These are phyloP conservation scores for Borealophlyctis nickersoniae DNA, from an alignment of 192 early-diverging fungal species.

Conservation along the genomic window DNA sequence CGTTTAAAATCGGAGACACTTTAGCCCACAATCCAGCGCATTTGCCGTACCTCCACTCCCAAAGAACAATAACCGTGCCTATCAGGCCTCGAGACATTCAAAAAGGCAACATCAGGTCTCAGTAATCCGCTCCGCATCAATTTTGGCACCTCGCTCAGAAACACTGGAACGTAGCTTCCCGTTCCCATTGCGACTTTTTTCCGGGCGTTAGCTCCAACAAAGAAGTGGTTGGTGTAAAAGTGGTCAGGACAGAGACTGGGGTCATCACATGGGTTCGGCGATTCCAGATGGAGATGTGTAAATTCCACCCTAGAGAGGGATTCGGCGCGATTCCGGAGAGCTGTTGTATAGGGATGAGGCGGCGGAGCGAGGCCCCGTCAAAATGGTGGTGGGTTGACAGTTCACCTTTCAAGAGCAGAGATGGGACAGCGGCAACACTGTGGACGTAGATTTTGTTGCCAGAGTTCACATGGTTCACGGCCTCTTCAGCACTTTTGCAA, in stretches of 20 bases:
- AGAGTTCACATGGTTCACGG: conserved; percentile 34
- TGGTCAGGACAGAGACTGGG: background rate
- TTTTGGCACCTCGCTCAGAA: conserved; percentile 37
- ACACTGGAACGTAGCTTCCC: conserved; percentile 36
- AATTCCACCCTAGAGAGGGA: conserved; percentile 39
- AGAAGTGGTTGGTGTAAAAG: conserved; percentile 49
- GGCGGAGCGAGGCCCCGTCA: too few species aligned
- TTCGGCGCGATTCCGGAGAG: conserved; percentile 30
- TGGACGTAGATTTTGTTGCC: conserved; percentile 42
- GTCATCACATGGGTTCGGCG: conserved; percentile 35
- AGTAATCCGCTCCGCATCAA: conserved; percentile 31
- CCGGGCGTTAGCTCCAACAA: conserved; percentile 42
- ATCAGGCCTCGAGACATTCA: conserved; percentile 51
- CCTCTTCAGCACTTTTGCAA: conserved; percentile 37
- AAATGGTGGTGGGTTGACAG: too few species aligned
- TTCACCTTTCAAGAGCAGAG: conserved; percentile 12
- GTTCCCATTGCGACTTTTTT: conserved; percentile 33
- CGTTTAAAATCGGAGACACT: too few species aligned
- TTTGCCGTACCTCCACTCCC: conserved; percentile 36
- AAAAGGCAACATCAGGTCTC: conserved; percentile 45
- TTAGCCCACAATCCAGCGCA: too few species aligned
- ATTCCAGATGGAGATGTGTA: conserved; percentile 43
- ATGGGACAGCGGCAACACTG: conserved; percentile 32
- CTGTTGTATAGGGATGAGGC: conserved; percentile 10
- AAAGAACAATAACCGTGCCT: conserved; percentile 47